A percentile compares a stretch with the other conserved stretches of the same genome.
These are phyloP conservation scores for Apiospora sp. DNA, from an alignment of 2,329 filamentous ascomycete genomes.

Conservation along the genomic window DNA sequence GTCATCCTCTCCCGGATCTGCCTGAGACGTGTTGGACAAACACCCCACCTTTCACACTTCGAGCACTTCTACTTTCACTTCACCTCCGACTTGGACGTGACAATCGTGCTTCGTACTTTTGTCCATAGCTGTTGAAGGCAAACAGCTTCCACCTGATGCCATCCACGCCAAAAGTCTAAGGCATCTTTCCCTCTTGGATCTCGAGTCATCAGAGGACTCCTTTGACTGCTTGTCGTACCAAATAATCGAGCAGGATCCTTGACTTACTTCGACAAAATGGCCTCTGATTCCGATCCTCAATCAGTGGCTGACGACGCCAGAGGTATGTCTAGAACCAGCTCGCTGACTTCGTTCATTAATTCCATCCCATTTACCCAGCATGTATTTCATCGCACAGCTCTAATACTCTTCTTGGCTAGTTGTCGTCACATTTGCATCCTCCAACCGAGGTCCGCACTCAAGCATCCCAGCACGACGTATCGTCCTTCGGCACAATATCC, in stretches of 20 bases:
- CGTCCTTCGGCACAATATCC: slow-evolving; percentile 32
- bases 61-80: not conserved
- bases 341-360: not conserved
- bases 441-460: not conserved
- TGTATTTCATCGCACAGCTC: not conserved
- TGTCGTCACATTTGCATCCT: not conserved
- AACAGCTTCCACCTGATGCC: not conserved
- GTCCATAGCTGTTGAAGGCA: not conserved
- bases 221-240: not conserved
- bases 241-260: slow-evolving; percentile 9
- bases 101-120: not conserved
- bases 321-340: not conserved
- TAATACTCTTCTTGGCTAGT: not conserved
- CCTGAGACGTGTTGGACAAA: not conserved
- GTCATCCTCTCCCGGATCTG: slow-evolving; percentile 14
- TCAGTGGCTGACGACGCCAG: slow-evolving; percentile 5
- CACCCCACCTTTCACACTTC: slow-evolving; percentile 13
- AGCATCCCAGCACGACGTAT: slow-evolving; percentile 39
- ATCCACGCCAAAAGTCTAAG: not conserved
- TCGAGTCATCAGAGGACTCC: not conserved
- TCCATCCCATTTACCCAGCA: not conserved
- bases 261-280: slow-evolving; percentile 10
- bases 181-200: not conserved
- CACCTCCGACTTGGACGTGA: slow-evolving; percentile 1
- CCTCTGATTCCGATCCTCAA: not conserved